Evolutionary conservation across 805 yeast genomes (phyloP).

Genomic region (Pichia kluyveri): DNA sequence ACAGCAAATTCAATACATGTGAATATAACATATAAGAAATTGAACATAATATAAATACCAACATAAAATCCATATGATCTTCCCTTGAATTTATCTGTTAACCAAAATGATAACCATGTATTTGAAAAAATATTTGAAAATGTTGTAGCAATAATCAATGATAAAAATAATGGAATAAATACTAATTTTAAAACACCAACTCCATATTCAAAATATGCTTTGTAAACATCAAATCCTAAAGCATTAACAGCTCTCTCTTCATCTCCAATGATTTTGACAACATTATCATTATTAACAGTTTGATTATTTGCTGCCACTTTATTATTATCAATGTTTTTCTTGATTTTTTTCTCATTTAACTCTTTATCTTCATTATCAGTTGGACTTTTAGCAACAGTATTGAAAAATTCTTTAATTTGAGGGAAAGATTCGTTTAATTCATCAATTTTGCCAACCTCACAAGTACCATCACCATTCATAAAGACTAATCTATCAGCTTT

Average conservation of each 20-base stretch:
- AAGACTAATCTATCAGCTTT: slow-evolving; percentile 64
- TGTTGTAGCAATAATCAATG: slow-evolving; percentile 27
- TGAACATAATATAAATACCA: slow-evolving; percentile 63
- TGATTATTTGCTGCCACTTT: slow-evolving; percentile 14
- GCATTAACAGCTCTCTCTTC: slow-evolving; percentile 56
- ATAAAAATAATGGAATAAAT: slow-evolving; percentile 21
- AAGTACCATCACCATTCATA: slow-evolving; percentile 53
- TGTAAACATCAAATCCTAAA: slow-evolving; percentile 40
- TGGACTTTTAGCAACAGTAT: too few relatives aligned
- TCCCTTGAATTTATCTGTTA: slow-evolving; percentile 40
- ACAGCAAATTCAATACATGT: slow-evolving; percentile 32
- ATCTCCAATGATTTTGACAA: slow-evolving; percentile 31
- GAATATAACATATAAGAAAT: slow-evolving; percentile 38
- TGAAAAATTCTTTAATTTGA: too few relatives aligned
- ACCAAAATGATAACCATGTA: slow-evolving; percentile 84
- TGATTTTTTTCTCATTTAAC: too few relatives aligned
- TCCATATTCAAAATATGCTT: slow-evolving; percentile 43
- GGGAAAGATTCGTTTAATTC: slow-evolving; percentile 29
- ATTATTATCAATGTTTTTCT: too few relatives aligned
- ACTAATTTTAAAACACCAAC: slow-evolving; percentile 36
- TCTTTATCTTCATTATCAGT: too few relatives aligned
- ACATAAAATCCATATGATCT: slow-evolving; percentile 51
- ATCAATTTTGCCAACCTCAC: slow-evolving; percentile 51
- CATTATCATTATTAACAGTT: slow-evolving; percentile 9
- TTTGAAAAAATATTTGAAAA: slow-evolving; percentile 53